Base-by-base conservation (phyloP, 192 early-diverging fungal species). In the Coemansia furcata region DNA sequence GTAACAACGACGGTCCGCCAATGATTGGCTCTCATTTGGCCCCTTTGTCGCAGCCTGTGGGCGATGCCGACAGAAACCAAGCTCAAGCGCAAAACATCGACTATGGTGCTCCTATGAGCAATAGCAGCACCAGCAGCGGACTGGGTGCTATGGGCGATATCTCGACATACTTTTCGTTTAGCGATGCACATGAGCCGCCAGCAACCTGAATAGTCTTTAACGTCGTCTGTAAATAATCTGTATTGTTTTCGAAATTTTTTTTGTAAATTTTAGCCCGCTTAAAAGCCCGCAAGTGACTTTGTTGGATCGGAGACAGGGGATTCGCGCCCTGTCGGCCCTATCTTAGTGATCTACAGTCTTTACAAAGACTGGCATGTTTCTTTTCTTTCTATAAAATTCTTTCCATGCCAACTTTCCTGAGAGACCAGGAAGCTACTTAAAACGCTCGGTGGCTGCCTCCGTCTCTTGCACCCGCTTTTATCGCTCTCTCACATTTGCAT, bases 91-190 rank as follows among this genome's bases (percentile, higher is more conserved):
- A 49, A n/a, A 15, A 38, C 49, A 12, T 21, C 33, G 46, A 32
- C 44, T 17, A 64, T 10, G 15, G 37, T 19, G 46, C 46, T 10
- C 21, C 47, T 44, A 62, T 23, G 26, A 49, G 32, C 8, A 67
- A 49, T 21, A 17, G 33, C 29, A 67, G 55, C 40, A 33, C 40
- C 32, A 12, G 38, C 62, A 47, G 54, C 26, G 32, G 37, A 21
- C 30, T 33, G 15, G 11, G 6, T 3, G 33, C 3, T 14, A 43
- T 54, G 21, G 46, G 63, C 60, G 78, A 81, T 63, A 65, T 81
- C 38, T 75, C 73, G 32, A 59, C 70, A 23, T 81, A 70, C 55
- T 69, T 81, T 58, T 54, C 78, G 33, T 76, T 76, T 65, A 49
- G 71, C 36, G 73, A 73, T 32, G 59, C 73, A 21, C 69, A 67